Evolutionary conservation across 371 early-diverging fungal species (phyloP).

Genomic region (Circinella minor): DNA sequence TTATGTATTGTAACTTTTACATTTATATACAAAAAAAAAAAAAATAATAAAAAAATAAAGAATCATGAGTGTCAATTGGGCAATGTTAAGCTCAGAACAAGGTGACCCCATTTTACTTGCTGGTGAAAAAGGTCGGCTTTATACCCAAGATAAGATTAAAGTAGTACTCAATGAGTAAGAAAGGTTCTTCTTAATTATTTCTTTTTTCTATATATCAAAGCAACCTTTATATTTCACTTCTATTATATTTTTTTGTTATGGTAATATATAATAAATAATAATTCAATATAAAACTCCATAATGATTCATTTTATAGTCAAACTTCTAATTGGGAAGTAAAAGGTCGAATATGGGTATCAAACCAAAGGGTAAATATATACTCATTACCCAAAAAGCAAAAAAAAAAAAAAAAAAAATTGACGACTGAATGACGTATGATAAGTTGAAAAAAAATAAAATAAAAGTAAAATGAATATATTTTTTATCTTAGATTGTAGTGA

Average conservation of each 20-base stretch:
- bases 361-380: slow-evolving; percentile 47
- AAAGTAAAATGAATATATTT: background rate
- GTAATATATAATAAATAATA: slow-evolving; percentile 10
- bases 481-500: slow-evolving; percentile 35
- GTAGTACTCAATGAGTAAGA: slow-evolving; percentile 30
- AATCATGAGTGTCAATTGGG: slow-evolving; percentile 62
- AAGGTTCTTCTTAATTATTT: background rate
- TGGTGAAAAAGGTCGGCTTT: slow-evolving; percentile 50
- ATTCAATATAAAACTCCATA: background rate
- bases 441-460: too few relatives aligned
- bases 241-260: too few relatives aligned
- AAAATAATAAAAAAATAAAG: too few relatives aligned
- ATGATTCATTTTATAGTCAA: slow-evolving; percentile 34
- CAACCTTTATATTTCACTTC: too few relatives aligned
- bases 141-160: slow-evolving; percentile 37
- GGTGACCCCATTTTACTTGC: slow-evolving; percentile 49
- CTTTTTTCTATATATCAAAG: background rate
- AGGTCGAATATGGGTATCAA: slow-evolving; percentile 46
- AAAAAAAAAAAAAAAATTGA: too few relatives aligned
- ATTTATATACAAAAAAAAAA: too few relatives aligned
- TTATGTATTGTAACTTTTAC: too few relatives aligned
- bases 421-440: background rate
- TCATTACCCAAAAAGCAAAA: background rate
- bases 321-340: slow-evolving; percentile 39
- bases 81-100: slow-evolving; percentile 47